Evolutionary conservation across 2,329 filamentous ascomycete genomes (phyloP).

Genomic region (Penicillium freii): DNA sequence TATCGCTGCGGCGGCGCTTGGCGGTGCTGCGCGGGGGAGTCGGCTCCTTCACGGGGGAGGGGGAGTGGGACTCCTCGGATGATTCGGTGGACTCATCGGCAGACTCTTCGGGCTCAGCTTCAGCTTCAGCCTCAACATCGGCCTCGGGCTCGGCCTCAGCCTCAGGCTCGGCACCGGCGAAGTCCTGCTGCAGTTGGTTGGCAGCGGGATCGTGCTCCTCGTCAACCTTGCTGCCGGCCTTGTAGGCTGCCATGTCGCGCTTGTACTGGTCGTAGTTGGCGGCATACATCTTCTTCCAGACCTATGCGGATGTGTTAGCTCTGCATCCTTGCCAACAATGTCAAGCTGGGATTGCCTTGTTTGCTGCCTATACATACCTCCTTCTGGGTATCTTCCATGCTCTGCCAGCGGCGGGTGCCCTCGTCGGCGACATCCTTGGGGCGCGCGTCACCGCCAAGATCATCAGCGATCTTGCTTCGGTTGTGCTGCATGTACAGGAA

Average conservation of each 20-base stretch:
- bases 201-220: slow-evolving; percentile 45
- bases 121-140: slow-evolving; percentile 19
- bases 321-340: neutral
- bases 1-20: slow-evolving; percentile 47
- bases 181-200: slow-evolving; percentile 44
- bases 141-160: slow-evolving; percentile 19
- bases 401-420: slow-evolving; percentile 80
- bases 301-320: slow-evolving; percentile 33
- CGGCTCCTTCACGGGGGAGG: slow-evolving; percentile 42
- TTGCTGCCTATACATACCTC: slow-evolving; percentile 46
- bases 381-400: slow-evolving; percentile 73
- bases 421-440: slow-evolving; percentile 87
- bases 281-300: slow-evolving; percentile 59
- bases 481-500: slow-evolving; percentile 92
- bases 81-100: slow-evolving; percentile 28
- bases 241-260: slow-evolving; percentile 56
- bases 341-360: neutral
- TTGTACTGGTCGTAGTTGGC: slow-evolving; percentile 58
- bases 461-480: slow-evolving; percentile 74
- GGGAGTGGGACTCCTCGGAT: slow-evolving; percentile 34
- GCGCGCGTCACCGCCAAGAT: slow-evolving; percentile 71
- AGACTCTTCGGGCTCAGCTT: slow-evolving; percentile 15
- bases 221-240: slow-evolving; percentile 48
- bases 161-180: slow-evolving; percentile 38
- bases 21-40: slow-evolving; percentile 41